A percentile compares a stretch with the other conserved stretches of the same genome.
phyloP scores from a whole-genome alignment of 768 basidiomycete genomes.

The Phlebiopsis gigantea region DNA sequence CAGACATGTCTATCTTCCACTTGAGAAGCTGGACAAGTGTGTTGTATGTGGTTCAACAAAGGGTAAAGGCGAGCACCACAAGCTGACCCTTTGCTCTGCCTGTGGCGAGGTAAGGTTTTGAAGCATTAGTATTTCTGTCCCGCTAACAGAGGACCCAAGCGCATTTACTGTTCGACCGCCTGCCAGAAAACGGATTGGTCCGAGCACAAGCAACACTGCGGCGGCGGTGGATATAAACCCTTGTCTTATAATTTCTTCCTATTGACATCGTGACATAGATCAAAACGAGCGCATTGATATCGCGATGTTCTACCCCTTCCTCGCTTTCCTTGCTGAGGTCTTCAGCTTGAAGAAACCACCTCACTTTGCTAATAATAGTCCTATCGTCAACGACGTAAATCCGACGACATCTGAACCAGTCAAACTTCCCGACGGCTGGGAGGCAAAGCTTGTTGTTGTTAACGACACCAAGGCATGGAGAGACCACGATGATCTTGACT shows the following conservation, averaged over 20 bases:
- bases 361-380: slow-evolving; percentile 6
- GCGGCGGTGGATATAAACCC: too few species aligned
- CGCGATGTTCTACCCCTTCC: slow-evolving; percentile 12
- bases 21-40: not conserved
- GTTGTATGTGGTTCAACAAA: not conserved
- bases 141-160: too few species aligned
- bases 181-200: not conserved
- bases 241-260: too few species aligned
- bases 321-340: slow-evolving; percentile 1
- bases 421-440: not conserved
- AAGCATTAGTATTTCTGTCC: too few species aligned
- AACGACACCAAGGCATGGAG: not conserved
- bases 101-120: slow-evolving; percentile 5
- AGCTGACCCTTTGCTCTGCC: not conserved
- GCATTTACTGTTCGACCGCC: not conserved
- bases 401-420: not conserved
- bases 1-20: not conserved
- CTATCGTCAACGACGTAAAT: slow-evolving; percentile 6
- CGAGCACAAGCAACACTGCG: not conserved
- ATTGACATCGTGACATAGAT: too few species aligned
- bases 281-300: slow-evolving; percentile 9
- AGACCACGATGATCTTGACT: not conserved
- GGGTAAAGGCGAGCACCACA: not conserved
- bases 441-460: slow-evolving; percentile 9
- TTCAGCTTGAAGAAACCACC: not conserved